A percentile compares a stretch with the other conserved stretches of the same genome.
Evolutionary conservation across 108 stramenopile species (phyloP).

Genomic region (Cyclotella baltica): DNA sequence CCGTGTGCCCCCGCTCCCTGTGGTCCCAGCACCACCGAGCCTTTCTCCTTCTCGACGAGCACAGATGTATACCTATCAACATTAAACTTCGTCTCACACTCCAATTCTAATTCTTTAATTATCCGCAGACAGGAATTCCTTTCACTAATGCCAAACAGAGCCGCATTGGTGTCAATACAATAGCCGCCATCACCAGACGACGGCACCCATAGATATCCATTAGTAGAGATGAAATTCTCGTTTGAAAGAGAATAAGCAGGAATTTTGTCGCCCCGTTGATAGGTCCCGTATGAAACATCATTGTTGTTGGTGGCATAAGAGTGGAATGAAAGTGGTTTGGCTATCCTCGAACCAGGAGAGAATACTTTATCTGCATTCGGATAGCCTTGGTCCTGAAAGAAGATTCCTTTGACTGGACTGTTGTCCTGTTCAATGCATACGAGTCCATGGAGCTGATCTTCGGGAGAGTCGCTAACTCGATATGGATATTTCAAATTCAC

Average conservation of each 20-base stretch:
- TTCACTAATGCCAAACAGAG: slow-evolving; percentile 30
- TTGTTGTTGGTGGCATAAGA: slow-evolving; percentile 15
- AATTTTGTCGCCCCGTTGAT: slow-evolving; percentile 34
- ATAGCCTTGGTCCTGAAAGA: slow-evolving; percentile 59
- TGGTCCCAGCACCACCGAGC: slow-evolving; percentile 15
- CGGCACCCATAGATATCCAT: slow-evolving; percentile 36
- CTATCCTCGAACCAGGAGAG: slow-evolving; percentile 33
- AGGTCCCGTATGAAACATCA: slow-evolving; percentile 18
- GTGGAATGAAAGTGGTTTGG: slow-evolving; percentile 25
- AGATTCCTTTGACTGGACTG: slow-evolving; percentile 61
- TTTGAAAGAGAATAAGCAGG: slow-evolving; percentile 14
- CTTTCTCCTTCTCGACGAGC: slow-evolving; percentile 35
- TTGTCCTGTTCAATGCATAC: slow-evolving; percentile 76
- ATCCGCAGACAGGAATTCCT: slow-evolving; percentile 12
- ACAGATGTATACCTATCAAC: slow-evolving; percentile 18
- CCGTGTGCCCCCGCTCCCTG: background rate
- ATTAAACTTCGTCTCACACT: slow-evolving; percentile 34
- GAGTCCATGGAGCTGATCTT: slow-evolving; percentile 55
- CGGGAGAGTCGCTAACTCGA: slow-evolving; percentile 22
- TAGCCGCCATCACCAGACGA: slow-evolving; percentile 33
- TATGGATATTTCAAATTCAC: slow-evolving; percentile 52
- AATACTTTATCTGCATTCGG: slow-evolving; percentile 27
- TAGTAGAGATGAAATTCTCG: slow-evolving; percentile 13
- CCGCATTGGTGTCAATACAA: slow-evolving; percentile 43
- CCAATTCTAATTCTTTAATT: slow-evolving; percentile 19